Evolutionary conservation across 2,329 filamentous ascomycete genomes (phyloP).

Genomic region (Aspergillus fructus): DNA sequence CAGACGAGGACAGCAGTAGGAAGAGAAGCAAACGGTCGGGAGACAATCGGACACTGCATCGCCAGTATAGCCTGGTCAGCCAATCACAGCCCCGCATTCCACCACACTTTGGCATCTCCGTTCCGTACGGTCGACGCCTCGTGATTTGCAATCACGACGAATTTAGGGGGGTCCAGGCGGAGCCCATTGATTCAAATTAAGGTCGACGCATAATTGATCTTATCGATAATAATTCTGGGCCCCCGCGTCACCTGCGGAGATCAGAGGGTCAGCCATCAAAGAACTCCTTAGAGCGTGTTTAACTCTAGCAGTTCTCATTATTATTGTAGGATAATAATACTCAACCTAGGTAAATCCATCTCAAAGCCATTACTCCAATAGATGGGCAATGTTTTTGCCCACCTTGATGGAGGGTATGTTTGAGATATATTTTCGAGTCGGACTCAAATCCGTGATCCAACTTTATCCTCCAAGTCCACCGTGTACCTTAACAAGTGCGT

Average conservation of each 20-base stretch:
- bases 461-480: too few species aligned
- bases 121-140: constrained; percentile 8
- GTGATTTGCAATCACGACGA: background rate
- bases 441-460: too few species aligned
- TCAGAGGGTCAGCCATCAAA: background rate
- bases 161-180: background rate
- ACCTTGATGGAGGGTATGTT: too few species aligned
- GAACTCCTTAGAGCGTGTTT: background rate
- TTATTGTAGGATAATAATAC: too few species aligned
- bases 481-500: too few species aligned
- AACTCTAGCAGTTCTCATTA: background rate
- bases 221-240: background rate
- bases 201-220: background rate
- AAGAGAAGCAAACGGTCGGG: constrained; percentile 1
- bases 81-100: constrained; percentile 19
- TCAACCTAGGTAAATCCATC: too few species aligned
- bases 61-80: constrained; percentile 13
- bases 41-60: constrained; percentile 7
- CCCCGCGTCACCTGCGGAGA: background rate
- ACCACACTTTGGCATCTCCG: constrained; percentile 19
- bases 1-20: constrained; percentile 5
- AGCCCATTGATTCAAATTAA: background rate
- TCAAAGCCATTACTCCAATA: too few species aligned
- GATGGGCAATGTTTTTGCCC: too few species aligned
- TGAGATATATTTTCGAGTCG: too few species aligned